Evolutionary conservation across 805 yeast genomes (phyloP).

Genomic region (Candida argentea): DNA sequence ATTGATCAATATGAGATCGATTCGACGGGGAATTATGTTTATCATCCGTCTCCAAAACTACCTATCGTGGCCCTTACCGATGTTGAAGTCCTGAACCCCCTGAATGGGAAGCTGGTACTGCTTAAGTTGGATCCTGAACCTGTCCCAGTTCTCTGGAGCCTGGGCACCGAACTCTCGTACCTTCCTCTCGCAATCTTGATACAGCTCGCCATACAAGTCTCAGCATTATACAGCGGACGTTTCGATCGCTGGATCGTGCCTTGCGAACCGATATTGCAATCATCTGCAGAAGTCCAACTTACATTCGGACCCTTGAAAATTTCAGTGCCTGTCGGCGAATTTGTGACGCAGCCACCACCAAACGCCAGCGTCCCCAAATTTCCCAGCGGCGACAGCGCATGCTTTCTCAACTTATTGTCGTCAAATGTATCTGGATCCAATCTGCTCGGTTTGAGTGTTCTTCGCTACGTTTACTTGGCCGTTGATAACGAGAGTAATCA

Average conservation of each 20-base stretch:
- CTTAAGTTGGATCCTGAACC: slow-evolving; percentile 22
- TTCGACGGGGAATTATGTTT: not conserved
- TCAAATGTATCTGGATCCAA: slow-evolving; percentile 37
- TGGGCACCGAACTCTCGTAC: slow-evolving; percentile 38
- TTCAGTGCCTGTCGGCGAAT: slow-evolving; percentile 37
- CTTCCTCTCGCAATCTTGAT: slow-evolving; percentile 50
- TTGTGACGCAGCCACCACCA: slow-evolving; percentile 31
- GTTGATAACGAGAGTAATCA: slow-evolving; percentile 49
- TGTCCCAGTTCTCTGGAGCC: slow-evolving; percentile 49
- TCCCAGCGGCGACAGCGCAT: slow-evolving; percentile 46
- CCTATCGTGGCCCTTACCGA: slow-evolving; percentile 22
- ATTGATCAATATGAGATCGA: slow-evolving; percentile 24
- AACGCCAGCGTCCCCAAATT: slow-evolving; percentile 32
- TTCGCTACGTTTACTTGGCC: slow-evolving; percentile 45
- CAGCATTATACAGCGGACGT: slow-evolving; percentile 47
- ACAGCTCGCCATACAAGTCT: slow-evolving; percentile 57
- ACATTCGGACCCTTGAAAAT: slow-evolving; percentile 43
- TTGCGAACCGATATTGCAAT: slow-evolving; percentile 38
- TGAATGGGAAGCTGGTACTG: slow-evolving; percentile 25
- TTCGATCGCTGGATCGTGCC: slow-evolving; percentile 50
- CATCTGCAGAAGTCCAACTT: slow-evolving; percentile 44
- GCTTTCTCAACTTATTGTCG: slow-evolving; percentile 44
- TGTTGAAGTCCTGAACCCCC: slow-evolving; percentile 15
- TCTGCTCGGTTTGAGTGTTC: slow-evolving; percentile 48
- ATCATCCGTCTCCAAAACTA: slow-evolving; percentile 8